phyloP scores from a whole-genome alignment of 2,329 filamentous ascomycete species.

The Colletotrichum sp. region DNA sequence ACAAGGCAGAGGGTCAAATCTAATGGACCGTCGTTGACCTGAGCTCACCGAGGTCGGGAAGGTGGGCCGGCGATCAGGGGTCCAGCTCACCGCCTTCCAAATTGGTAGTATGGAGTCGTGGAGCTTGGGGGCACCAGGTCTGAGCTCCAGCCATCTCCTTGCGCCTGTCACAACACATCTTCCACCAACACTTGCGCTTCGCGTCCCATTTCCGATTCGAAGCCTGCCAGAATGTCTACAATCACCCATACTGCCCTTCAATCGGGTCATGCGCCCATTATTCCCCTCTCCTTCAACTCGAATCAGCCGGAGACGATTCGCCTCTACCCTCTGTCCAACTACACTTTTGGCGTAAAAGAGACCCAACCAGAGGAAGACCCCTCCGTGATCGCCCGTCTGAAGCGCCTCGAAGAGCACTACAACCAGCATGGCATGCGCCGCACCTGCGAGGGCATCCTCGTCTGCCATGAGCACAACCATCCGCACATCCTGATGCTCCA shows the following conservation, averaged over 20 bases:
- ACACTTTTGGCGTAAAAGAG: conserved; percentile 98
- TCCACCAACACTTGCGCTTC: neutral
- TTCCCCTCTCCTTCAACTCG: conserved; percentile 83
- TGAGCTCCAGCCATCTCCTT: neutral
- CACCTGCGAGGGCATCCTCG: conserved; percentile 94
- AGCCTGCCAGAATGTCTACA: conserved; percentile 71
- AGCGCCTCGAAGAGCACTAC: conserved; percentile 96
- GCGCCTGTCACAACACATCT: neutral
- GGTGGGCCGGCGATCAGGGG: neutral
- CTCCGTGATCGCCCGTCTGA: conserved; percentile 89
- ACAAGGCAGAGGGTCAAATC: neutral
- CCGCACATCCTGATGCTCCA: conserved; percentile 99
- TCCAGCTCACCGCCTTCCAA: neutral
- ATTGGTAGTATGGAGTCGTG: neutral
- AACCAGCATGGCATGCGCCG: conserved; percentile 91
- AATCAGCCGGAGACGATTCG: conserved; percentile 91
- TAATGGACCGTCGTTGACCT: neutral
- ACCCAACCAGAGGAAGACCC: conserved; percentile 98
- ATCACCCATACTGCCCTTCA: conserved; percentile 78
- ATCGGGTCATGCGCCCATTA: conserved; percentile 78
- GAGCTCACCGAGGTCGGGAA: neutral
- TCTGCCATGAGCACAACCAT: conserved; percentile 99
- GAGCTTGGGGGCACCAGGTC: neutral
- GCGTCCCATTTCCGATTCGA: neutral
- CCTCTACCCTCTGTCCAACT: conserved; percentile 95